Evolutionary conservation across 208 protist species (phyloP), one percentile per base, ranked within the genome.

Genomic region (Histomonas meleagridis): DNA sequence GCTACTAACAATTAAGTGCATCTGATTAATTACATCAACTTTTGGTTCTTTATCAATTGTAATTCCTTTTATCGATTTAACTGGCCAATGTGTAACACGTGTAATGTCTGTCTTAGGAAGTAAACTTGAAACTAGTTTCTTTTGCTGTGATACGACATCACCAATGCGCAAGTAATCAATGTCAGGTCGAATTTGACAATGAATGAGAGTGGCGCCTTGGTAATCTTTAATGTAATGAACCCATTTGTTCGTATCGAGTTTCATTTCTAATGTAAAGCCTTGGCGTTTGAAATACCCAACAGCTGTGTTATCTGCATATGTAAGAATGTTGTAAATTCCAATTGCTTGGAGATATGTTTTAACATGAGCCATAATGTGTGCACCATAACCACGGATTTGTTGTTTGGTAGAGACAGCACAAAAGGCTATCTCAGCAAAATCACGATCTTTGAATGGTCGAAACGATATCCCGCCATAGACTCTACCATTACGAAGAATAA

Each of bases 281-380:
- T 96, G 95, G 90, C 97, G 97, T 65, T 96, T 94, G 92, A 97
- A 97, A 91, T 96, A 97, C 32, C 95, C 96, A 53, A 97, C 95
- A 0, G 96, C 96, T 90, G 94, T 95, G 72, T 97, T 97, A 94
- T 97, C 96, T 0, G 96, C 96, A 92, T 96, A 97, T 0, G 96
- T 97, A 21, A 97, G 92, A 32, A 97, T 95, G 91, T 96, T 94
- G 26, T 94, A 92, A 18, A 96, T 92, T 9, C 76, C 70, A 18
- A 92, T 46, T 2, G 92, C 93, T 93, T 95, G 95, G 28, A 91
- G 57, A 32, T 92, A 91, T 57, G 95, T 93, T 92, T 96, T 96
- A 40, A 96, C 86, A 46, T 95, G 92, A 91, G 95, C 95, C 95
- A 96, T 96, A 60, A 96, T 40, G n/a, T 93, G 92, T 18, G 95